These are phyloP conservation scores for Phaeolepiota aurea DNA, from an alignment of 768 basidiomycete genomes.

Conservation along the genomic window DNA sequence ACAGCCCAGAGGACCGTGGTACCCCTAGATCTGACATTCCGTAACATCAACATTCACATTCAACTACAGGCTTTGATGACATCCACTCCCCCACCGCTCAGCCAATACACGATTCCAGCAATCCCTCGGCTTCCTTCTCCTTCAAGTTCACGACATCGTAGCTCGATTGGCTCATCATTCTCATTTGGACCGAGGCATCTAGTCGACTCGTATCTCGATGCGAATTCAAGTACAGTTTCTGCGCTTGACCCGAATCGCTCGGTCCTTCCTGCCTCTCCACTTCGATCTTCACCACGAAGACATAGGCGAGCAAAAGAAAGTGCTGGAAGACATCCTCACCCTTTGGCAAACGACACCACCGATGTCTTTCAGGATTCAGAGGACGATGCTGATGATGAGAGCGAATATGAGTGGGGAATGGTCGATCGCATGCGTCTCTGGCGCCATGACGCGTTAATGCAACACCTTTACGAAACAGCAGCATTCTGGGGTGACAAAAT, in stretches of 20 bases:
- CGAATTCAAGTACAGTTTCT: constrained; percentile 53
- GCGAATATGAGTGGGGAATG: constrained; percentile 70
- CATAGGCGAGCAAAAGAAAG: constrained; percentile 48
- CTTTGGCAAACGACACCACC: constrained; percentile 69
- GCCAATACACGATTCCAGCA: constrained; percentile 31
- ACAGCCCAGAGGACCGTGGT: too few relatives aligned
- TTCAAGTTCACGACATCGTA: constrained; percentile 49
- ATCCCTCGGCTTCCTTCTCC: constrained; percentile 48
- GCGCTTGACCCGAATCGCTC: constrained; percentile 79
- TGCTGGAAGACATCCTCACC: constrained; percentile 43
- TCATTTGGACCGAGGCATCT: constrained; percentile 77
- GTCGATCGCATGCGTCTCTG: constrained; percentile 94
- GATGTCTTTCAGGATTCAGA: constrained; percentile 69
- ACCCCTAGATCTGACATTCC: too few relatives aligned
- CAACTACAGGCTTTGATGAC: too few relatives aligned
- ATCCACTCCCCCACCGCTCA: constrained; percentile 42
- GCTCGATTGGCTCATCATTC: constrained; percentile 73
- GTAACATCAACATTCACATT: too few relatives aligned
- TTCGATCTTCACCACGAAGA: constrained; percentile 56
- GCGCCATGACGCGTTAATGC: constrained; percentile 97
- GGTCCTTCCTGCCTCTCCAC: constrained; percentile 63
- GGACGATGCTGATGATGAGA: constrained; percentile 50
- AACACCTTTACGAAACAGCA: constrained; percentile 95
- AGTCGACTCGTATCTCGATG: constrained; percentile 61
- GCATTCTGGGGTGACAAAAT: constrained; percentile 99